Evolutionary conservation across 805 yeast genomes (phyloP).

Genomic region (Yamadazyma takamatsuzukensis): DNA sequence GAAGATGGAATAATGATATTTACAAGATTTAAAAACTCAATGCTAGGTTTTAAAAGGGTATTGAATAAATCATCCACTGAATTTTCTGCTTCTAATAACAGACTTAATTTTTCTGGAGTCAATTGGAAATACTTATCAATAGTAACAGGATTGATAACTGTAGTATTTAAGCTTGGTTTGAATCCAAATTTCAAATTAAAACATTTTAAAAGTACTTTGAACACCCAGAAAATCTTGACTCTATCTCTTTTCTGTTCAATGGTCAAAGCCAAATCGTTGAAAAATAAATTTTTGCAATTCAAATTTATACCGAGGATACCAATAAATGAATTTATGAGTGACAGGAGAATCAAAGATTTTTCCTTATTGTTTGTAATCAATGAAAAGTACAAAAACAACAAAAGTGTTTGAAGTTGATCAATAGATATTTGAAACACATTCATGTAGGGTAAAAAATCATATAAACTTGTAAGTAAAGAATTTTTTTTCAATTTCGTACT

Average conservation of each 20-base stretch:
- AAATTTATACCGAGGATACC: constrained; percentile 42
- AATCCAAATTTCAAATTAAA: constrained; percentile 43
- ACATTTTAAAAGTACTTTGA: constrained; percentile 39
- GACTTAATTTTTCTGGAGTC: constrained; percentile 41
- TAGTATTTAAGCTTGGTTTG: constrained; percentile 44
- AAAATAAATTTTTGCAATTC: constrained; percentile 37
- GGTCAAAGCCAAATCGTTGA: constrained; percentile 44
- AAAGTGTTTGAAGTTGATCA: constrained; percentile 47
- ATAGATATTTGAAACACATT: constrained; percentile 47
- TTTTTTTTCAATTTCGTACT: constrained; percentile 16
- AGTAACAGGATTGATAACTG: constrained; percentile 45
- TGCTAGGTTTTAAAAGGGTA: constrained; percentile 37
- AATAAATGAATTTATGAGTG: constrained; percentile 40
- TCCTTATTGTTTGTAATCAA: constrained; percentile 41
- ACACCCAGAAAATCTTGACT: constrained; percentile 46
- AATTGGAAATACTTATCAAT: constrained; percentile 42
- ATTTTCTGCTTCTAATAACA: constrained; percentile 24
- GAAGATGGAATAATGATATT: constrained; percentile 45
- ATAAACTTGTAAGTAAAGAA: constrained; percentile 34
- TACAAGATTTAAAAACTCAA: constrained; percentile 41
- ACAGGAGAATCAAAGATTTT: constrained; percentile 33
- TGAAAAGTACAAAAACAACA: constrained; percentile 47
- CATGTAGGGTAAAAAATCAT: constrained; percentile 44
- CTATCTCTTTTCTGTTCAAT: constrained; percentile 33
- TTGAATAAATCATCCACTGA: constrained; percentile 30